Base-by-base conservation (phyloP, 805 yeast species). In the Candida montana region DNA sequence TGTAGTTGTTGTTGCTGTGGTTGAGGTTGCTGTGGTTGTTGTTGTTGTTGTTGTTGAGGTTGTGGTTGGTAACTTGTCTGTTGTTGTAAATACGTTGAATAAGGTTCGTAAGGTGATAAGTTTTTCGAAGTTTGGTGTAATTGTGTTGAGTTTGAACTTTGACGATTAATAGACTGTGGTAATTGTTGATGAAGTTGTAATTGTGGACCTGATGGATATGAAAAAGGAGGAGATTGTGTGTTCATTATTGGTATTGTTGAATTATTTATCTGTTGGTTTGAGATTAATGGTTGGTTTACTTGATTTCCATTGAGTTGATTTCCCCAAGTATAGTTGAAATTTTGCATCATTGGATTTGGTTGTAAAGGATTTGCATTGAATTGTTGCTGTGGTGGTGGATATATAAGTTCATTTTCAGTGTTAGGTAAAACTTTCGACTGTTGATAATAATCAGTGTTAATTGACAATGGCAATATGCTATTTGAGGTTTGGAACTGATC, bases 51-150 rank as follows among this genome's bases (percentile, higher is more conserved):
- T 26, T 42, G 19, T 29, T 15, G 11, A 21, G 10, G 5, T n/a
- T 30, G 28, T 32, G 44, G 17, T 38, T 36, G 17, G 24, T 44
- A 27, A 39, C 41, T 12, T 19, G 46, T 9, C 6, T 21, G 6
- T 21, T 21, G 15, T 36, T 39, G 8, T 21, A 42, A 11, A 21
- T 40, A 11, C 16, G 21, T 8, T 13, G 29, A 13, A 13, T 26
- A 26, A 8, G 29, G 11, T 5, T 9, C 9, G 29, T 11, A 26
- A 5, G n/a, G 7, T 26, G 29, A 11, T 26, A 11, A 11, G 29
- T 26, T 26, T 8, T 11, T 11, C 6, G n/a, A 26, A 9, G 24
- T 7, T 21, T 7, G 24, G 6, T 21, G 24, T n/a, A 23, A 7
- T 11, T 26, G 29, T 26, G 29, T 8, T 11, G 29, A 26, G 29